A percentile compares a stretch with the other conserved stretches of the same genome.
These are phyloP conservation scores for Neovahlkampfia damariscottae DNA, from an alignment of 78 protist species.

Conservation along the genomic window DNA sequence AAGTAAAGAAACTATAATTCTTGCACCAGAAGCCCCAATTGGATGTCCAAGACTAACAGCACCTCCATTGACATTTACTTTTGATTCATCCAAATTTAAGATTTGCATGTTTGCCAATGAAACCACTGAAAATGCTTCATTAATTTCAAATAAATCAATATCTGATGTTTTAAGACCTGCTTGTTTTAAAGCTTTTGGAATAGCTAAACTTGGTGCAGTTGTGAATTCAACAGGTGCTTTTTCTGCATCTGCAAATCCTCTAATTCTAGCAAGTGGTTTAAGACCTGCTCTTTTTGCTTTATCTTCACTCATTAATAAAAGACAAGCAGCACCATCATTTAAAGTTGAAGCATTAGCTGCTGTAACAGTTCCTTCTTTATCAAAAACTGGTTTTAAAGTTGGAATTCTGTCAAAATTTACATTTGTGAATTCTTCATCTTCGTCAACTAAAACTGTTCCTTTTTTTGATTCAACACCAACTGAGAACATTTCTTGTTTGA, in stretches of 20 bases:
- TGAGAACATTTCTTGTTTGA: constrained; percentile 13
- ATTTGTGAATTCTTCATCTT: constrained; percentile 61
- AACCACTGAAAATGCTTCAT: constrained; percentile 90
- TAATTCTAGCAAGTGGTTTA: constrained; percentile 60
- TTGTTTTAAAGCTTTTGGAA: constrained; percentile 38
- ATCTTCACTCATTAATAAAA: constrained; percentile 53
- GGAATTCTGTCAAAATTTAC: constrained; percentile 48
- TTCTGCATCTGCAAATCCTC: constrained; percentile 81
- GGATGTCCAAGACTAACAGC: constrained; percentile 98
- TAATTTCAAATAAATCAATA: constrained; percentile 81
- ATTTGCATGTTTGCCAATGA: constrained; percentile 68
- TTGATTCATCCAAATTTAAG: constrained; percentile 46
- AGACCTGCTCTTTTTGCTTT: constrained; percentile 41
- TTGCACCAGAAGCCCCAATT: constrained; percentile 92
- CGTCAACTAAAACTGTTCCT: constrained; percentile 29
- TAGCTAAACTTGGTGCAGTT: constrained; percentile 79
- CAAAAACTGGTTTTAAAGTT: constrained; percentile 57
- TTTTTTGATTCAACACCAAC: neutral
- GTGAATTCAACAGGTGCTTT: constrained; percentile 83
- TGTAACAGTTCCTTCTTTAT: constrained; percentile 74
- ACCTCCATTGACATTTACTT: constrained; percentile 92
- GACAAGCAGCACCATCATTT: constrained; percentile 91
- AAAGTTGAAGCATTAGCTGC: constrained; percentile 88
- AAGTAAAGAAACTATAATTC: constrained; percentile 56
- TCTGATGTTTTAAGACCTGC: constrained; percentile 15